Evolutionary conservation across 805 yeast species (phyloP).

Genomic region (Zygoascus biomembranicola): DNA sequence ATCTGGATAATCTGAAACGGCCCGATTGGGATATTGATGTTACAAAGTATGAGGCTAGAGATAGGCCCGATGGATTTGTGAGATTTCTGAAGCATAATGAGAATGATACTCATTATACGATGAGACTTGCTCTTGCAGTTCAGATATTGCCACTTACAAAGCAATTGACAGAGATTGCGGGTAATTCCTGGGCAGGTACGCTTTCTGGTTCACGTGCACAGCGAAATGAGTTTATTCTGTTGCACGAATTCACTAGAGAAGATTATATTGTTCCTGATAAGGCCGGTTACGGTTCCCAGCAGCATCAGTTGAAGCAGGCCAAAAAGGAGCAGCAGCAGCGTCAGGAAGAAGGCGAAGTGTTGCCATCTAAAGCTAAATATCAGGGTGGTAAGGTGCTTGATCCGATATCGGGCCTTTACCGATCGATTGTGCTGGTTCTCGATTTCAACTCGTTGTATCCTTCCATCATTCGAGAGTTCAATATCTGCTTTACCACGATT

Average conservation of each 20-base stretch:
- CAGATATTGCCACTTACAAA: constrained; percentile 86
- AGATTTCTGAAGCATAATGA: constrained; percentile 66
- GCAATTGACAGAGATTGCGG: constrained; percentile 87
- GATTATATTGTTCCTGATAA: constrained; percentile 86
- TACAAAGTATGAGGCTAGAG: constrained; percentile 41
- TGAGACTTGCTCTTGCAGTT: constrained; percentile 69
- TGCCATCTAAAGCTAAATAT: constrained; percentile 36
- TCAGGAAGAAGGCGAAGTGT: constrained; percentile 43
- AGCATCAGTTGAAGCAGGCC: constrained; percentile 20
- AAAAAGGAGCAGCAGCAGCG: constrained; percentile 25
- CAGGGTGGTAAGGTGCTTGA: constrained; percentile 96
- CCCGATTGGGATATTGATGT: constrained; percentile 68
- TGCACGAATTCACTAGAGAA: constrained; percentile 81
- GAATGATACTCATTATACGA: constrained; percentile 57
- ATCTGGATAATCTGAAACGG: constrained; percentile 52
- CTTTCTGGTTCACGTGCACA: constrained; percentile 93
- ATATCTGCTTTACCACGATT: constrained; percentile 95
- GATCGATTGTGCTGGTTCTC: constrained; percentile 85
- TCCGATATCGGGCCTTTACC: constrained; percentile 91
- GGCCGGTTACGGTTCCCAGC: constrained; percentile 33
- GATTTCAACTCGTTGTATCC: constrained; percentile 97
- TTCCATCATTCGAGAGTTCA: constrained; percentile 92
- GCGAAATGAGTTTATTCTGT: constrained; percentile 83
- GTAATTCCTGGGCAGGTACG: constrained; percentile 96
- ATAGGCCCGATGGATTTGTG: constrained; percentile 55